A percentile compares a stretch with the other conserved stretches of the same genome.
phyloP scores from a whole-genome alignment of 352 stramenopile genomes.

The Globisporangium viniferum region DNA sequence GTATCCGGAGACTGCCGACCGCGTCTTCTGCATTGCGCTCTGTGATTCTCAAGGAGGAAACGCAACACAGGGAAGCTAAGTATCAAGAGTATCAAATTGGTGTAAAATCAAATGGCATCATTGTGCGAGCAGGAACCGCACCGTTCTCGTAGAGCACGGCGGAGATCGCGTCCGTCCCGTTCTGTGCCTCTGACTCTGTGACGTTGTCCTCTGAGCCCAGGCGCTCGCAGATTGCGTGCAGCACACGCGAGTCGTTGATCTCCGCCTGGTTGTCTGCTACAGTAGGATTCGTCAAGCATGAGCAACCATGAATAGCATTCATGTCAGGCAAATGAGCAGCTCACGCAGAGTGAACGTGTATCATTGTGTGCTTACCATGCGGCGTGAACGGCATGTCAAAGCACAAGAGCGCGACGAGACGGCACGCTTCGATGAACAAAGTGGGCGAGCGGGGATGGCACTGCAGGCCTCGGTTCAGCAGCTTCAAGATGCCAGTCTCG shows the following conservation, averaged over 20 bases:
- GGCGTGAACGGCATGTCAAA: conserved; percentile 44
- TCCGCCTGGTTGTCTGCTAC: conserved; percentile 56
- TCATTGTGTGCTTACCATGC: conserved; percentile 28
- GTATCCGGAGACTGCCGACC: conserved; percentile 23
- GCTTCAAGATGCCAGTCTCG: conserved; percentile 30
- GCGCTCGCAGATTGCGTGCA: conserved; percentile 27
- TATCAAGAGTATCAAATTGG: neutral
- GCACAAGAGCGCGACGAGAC: conserved; percentile 38
- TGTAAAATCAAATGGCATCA: neutral
- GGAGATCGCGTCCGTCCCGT: conserved; percentile 28
- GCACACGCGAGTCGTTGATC: conserved; percentile 31
- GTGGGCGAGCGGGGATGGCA: conserved; percentile 19
- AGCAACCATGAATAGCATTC: neutral
- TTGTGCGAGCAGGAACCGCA: conserved; percentile 9
- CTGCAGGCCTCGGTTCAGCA: conserved; percentile 30
- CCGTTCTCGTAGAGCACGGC: conserved; percentile 48
- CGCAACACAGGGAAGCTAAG: no score
- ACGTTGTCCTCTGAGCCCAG: conserved; percentile 11
- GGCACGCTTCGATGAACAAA: conserved; percentile 41
- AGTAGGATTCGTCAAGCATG: neutral
- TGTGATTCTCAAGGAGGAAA: conserved; percentile 3
- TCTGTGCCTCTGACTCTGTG: conserved; percentile 21
- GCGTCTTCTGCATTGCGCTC: conserved; percentile 24
- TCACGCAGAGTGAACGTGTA: neutral
- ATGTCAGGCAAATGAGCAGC: neutral